A percentile compares a stretch with the other conserved stretches of the same genome.
phyloP scores from a whole-genome alignment of 306 rosid species.

The Corylus heterophylla region DNA sequence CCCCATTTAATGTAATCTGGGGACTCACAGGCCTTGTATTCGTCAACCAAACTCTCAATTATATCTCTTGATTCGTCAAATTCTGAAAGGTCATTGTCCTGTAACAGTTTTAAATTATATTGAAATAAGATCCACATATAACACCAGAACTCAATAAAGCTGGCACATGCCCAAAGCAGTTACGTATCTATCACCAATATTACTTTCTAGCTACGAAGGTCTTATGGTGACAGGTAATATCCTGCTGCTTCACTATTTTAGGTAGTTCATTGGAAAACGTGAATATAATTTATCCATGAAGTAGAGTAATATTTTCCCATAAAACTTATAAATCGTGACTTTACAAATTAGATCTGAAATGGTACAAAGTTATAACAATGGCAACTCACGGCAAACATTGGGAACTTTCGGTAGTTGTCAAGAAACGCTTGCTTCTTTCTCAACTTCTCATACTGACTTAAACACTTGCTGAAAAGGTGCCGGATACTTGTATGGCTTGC shows the following conservation, averaged over 20 bases:
- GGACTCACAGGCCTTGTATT: constrained; percentile 97
- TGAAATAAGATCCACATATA: constrained; percentile 28
- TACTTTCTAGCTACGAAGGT: neutral
- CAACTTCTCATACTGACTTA: constrained; percentile 93
- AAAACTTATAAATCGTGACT: constrained; percentile 1
- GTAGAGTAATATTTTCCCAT: neutral
- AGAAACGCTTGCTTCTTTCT: constrained; percentile 98
- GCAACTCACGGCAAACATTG: constrained; percentile 94
- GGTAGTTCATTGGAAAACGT: neutral
- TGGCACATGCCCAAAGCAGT: constrained; percentile 19
- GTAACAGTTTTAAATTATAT: constrained; percentile 33
- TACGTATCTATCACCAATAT: constrained; percentile 8
- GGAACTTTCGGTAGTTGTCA: constrained; percentile 96
- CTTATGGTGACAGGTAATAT: neutral
- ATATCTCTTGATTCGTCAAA: constrained; percentile 98
- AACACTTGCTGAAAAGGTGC: constrained; percentile 94
- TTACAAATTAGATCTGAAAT: constrained; percentile 15
- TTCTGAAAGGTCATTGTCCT: constrained; percentile 99
- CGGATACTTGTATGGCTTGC: constrained; percentile 98
- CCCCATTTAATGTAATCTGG: constrained; percentile 99
- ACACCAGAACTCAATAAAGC: constrained; percentile 20
- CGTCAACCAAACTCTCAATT: constrained; percentile 94
- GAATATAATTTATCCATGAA: neutral
- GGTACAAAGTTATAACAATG: constrained; percentile 9
- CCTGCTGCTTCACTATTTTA: neutral